Conservation (phyloP, 768 basidiomycete species). For the Naganishia antarctica region DNA sequence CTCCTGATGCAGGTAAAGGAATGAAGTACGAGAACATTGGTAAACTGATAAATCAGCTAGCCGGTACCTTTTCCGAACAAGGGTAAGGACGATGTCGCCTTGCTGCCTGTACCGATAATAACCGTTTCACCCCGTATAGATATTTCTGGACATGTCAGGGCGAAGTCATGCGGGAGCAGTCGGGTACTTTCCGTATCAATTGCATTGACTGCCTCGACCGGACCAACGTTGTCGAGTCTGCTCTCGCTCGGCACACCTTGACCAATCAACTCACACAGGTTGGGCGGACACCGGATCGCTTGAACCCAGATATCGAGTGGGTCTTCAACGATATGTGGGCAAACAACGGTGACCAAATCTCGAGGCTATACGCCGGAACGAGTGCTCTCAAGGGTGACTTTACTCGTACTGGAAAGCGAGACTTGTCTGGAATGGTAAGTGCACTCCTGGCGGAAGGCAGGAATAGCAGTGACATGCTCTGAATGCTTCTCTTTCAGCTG, state of each 20-base stretch:
- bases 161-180: constrained; percentile 69
- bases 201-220: constrained; percentile 95
- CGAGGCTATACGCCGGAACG: constrained; percentile 78
- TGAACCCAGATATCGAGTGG: constrained; percentile 35
- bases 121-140: constrained; percentile 48
- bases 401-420: constrained; percentile 82
- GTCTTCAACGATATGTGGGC: constrained; percentile 70
- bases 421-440: constrained; percentile 73
- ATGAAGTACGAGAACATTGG: constrained; percentile 79
- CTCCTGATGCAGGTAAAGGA: constrained; percentile 26
- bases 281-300: constrained; percentile 54
- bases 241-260: constrained; percentile 79
- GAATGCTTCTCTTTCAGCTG: no score
- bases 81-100: constrained; percentile 55
- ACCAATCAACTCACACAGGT: constrained; percentile 49
- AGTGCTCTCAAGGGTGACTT: constrained; percentile 81
- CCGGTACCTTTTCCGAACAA: constrained; percentile 70
- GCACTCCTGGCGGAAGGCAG: no score
- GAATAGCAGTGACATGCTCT: no score
- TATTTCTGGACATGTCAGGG: constrained; percentile 78
- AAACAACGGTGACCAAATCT: constrained; percentile 94
- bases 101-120: constrained; percentile 6
- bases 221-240: constrained; percentile 92
- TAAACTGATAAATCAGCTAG: constrained; percentile 66
- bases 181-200: constrained; percentile 80